Evolutionary conservation across 2,329 filamentous ascomycete species (phyloP).

Genomic region (Tolypocladium ovalisporum): DNA sequence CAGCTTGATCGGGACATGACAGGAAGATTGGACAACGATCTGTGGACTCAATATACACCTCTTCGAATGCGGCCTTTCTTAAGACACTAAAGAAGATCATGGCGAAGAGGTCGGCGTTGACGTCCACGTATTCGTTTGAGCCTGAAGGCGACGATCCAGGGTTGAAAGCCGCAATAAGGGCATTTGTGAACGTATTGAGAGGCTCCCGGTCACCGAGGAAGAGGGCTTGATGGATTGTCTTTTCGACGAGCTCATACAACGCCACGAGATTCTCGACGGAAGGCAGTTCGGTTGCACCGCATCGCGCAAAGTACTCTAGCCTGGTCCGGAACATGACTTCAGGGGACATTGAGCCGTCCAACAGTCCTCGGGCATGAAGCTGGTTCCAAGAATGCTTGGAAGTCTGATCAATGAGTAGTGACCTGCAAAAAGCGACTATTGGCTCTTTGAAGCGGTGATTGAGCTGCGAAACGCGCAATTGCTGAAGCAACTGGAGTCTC

Average conservation of each 20-base stretch:
- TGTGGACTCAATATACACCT: conserved; percentile 51
- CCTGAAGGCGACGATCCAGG: conserved; percentile 6
- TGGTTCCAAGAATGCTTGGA: conserved; percentile 15
- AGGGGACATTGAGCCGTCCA: conserved; percentile 15
- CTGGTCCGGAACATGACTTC: conserved; percentile 14
- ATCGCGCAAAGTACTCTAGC: conserved; percentile 11
- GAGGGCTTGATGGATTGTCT: conserved; percentile 15
- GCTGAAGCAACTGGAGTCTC: conserved; percentile 17
- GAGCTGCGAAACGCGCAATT: conserved; percentile 14
- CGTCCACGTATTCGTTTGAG: conserved; percentile 22
- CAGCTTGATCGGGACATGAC: conserved; percentile 50
- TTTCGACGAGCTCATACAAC: conserved; percentile 13
- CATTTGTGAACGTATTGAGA: conserved; percentile 24
- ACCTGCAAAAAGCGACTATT: conserved; percentile 14
- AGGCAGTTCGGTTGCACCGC: conserved; percentile 13
- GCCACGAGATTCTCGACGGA: conserved; percentile 12
- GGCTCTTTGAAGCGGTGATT: conserved; percentile 12
- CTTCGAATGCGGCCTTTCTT: conserved; percentile 45
- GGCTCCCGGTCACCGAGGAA: conserved; percentile 16
- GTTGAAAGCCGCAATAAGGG: conserved; percentile 22
- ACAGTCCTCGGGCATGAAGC: conserved; percentile 12
- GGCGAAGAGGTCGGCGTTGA: conserved; percentile 41
- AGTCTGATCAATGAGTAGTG: conserved; percentile 15
- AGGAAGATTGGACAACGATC: conserved; percentile 52
- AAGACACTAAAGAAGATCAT: conserved; percentile 47